Conservation (phyloP, 495 filamentous ascomycete genomes). For the Lepidopterella palustris region DNA sequence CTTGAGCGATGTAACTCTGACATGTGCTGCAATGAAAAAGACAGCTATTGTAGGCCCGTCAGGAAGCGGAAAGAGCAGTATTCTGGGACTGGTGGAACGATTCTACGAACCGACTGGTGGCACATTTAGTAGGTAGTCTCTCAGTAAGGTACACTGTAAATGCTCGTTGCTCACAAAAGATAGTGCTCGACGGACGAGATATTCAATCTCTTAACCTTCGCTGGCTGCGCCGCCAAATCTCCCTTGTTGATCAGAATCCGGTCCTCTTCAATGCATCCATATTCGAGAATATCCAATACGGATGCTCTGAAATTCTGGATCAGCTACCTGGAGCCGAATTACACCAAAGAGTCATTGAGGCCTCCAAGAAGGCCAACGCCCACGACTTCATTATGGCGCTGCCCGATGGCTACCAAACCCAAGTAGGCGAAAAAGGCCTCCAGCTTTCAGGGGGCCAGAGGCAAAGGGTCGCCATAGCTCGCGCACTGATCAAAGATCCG, state of each 20-base stretch:
- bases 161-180: no score
- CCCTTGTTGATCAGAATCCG: conserved; percentile 82
- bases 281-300: conserved; percentile 76
- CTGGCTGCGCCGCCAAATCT: conserved; percentile 88
- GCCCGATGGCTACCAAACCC: conserved; percentile 28
- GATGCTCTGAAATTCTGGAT: no score
- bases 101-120: conserved; percentile 86
- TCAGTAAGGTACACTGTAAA: no score
- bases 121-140: conserved; percentile 43
- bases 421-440: conserved; percentile 26
- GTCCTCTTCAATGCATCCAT: conserved; percentile 81
- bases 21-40: conserved; percentile 74
- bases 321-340: conserved; percentile 75
- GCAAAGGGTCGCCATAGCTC: conserved; percentile 33
- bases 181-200: conserved; percentile 82
- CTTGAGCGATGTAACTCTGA: conserved; percentile 71
- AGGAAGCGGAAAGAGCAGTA: conserved; percentile 83
- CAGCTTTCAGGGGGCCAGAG: conserved; percentile 30
- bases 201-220: conserved; percentile 74
- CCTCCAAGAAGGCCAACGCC: no score
- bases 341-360: conserved; percentile 60
- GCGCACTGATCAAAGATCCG: conserved; percentile 29
- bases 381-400: no score
- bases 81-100: conserved; percentile 81
- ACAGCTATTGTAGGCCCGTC: conserved; percentile 80